A percentile compares a stretch with the other conserved stretches of the same genome.
Conservation (phyloP, 2,329 filamentous ascomycete genomes). For the Clonostachys rhizophaga region DNA sequence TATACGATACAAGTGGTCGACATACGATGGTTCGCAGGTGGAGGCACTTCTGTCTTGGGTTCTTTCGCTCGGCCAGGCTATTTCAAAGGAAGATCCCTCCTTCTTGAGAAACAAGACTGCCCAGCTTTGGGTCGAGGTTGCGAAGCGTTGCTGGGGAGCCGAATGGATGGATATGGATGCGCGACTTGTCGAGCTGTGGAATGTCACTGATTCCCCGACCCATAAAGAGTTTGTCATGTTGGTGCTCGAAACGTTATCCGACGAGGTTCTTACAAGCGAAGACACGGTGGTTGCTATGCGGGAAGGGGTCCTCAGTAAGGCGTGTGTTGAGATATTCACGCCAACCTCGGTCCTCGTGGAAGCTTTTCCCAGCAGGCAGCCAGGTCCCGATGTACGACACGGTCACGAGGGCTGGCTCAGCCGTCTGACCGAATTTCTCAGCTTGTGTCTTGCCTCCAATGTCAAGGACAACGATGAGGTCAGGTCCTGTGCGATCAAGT, state of each 20-base stretch:
- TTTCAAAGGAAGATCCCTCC: conserved; percentile 67
- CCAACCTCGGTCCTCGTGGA: conserved; percentile 71
- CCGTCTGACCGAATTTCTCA: conserved; percentile 70
- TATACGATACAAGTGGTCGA: conserved; percentile 78
- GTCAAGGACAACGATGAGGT: conserved; percentile 62
- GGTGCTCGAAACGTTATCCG: conserved; percentile 85
- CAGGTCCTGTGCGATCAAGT: conserved; percentile 68
- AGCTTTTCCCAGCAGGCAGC: conserved; percentile 68
- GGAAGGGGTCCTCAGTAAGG: conserved; percentile 79
- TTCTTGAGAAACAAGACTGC: conserved; percentile 93
- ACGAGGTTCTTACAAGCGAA: conserved; percentile 90
- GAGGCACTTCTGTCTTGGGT: conserved; percentile 70
- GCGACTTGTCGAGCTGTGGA: conserved; percentile 79
- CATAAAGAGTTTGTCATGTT: conserved; percentile 84
- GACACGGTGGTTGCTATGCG: conserved; percentile 81
- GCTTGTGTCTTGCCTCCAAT: conserved; percentile 64
- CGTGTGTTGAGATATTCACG: conserved; percentile 91
- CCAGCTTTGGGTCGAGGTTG: conserved; percentile 90
- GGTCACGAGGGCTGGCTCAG: conserved; percentile 84
- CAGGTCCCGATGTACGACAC: conserved; percentile 64
- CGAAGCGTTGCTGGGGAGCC: conserved; percentile 87
- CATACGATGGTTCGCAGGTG: conserved; percentile 66
- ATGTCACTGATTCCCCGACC: conserved; percentile 54
- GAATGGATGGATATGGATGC: conserved; percentile 96
- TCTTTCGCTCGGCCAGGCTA: conserved; percentile 68